Conservation (phyloP, 192 early-diverging fungal genomes). For the Coemansia aciculifera region DNA sequence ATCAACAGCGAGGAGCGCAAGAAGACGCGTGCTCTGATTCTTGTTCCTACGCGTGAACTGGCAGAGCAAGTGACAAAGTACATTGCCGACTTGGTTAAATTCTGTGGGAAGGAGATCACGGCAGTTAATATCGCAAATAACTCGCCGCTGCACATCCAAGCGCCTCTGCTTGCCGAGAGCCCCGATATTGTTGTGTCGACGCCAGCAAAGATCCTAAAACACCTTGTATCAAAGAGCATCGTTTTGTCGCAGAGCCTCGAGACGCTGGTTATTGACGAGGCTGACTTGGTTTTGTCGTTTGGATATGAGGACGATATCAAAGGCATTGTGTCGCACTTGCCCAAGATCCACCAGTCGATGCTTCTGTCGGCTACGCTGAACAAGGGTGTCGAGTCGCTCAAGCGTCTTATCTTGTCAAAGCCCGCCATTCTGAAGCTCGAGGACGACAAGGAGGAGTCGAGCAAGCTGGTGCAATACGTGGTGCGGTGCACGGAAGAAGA, state of each 20-base stretch:
- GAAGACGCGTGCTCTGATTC: constrained; percentile 64
- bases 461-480: constrained; percentile 74
- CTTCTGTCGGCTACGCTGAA: constrained; percentile 94
- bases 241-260: constrained; percentile 63
- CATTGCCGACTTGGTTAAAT: constrained; percentile 70
- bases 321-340: constrained; percentile 69
- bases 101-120: constrained; percentile 58
- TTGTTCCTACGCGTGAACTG: constrained; percentile 95
- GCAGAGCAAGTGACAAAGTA: constrained; percentile 88
- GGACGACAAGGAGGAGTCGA: constrained; percentile 64
- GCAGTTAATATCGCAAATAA: constrained; percentile 37
- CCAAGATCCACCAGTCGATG: constrained; percentile 88
- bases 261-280: constrained; percentile 94
- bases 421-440: constrained; percentile 86
- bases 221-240: constrained; percentile 64
- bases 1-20: constrained; percentile 24
- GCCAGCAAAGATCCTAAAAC: constrained; percentile 76
- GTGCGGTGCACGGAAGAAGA: constrained; percentile 76
- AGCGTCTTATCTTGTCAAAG: constrained; percentile 80
- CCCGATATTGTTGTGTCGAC: constrained; percentile 91
- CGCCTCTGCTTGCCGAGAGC: constrained; percentile 72
- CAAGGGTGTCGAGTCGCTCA: constrained; percentile 83
- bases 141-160: constrained; percentile 50
- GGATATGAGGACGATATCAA: constrained; percentile 90
- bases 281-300: constrained; percentile 91